Evolutionary conservation across 495 filamentous ascomycete genomes (phyloP).

Genomic region (Trichocladium antarcticum): DNA sequence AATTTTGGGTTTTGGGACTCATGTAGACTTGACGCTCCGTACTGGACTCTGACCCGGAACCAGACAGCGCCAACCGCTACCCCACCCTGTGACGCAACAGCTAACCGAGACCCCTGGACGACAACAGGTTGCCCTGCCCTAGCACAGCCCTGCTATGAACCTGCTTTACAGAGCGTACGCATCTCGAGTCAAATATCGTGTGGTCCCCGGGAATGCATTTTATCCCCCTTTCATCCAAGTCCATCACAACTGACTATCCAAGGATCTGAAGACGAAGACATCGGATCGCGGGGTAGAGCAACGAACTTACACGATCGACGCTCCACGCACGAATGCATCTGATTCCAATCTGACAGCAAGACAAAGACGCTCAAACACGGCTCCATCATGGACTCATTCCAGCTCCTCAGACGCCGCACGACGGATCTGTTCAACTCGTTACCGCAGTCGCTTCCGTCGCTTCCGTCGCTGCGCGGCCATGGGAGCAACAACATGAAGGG

Average conservation of each 20-base stretch:
- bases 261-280: too few species aligned
- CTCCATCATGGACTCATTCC: slow-evolving; percentile 34
- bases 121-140: neutral
- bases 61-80: neutral
- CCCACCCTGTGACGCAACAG: slow-evolving; percentile 7
- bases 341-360: too few species aligned
- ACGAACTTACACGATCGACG: neutral
- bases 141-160: slow-evolving; percentile 1
- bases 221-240: neutral
- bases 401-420: slow-evolving; percentile 35
- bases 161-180: neutral
- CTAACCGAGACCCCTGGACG: neutral
- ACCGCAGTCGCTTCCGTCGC: slow-evolving; percentile 21
- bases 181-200: neutral
- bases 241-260: too few species aligned
- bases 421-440: slow-evolving; percentile 33
- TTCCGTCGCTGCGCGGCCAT: slow-evolving; percentile 14
- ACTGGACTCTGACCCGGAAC: too few species aligned
- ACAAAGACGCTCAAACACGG: neutral
- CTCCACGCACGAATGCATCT: too few species aligned
- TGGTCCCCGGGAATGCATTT: neutral
- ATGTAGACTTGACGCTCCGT: too few species aligned
- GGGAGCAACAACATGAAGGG: slow-evolving; percentile 36
- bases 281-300: neutral
- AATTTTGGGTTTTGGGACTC: too few species aligned